Evolutionary conservation across 129 eudicot genomes (phyloP).

Genomic region (Solidago caesia): DNA sequence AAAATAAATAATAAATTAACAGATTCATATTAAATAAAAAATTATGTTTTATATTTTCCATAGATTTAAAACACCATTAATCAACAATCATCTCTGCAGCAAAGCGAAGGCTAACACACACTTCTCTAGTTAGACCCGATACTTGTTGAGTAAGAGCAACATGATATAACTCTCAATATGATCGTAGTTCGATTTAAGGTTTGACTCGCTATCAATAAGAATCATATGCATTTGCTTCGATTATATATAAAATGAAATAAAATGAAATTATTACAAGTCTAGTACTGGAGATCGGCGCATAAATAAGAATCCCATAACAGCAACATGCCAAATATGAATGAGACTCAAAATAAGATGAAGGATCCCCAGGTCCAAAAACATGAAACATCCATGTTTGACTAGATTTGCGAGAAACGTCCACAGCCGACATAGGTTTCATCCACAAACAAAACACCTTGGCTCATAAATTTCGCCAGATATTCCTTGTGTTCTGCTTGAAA

Average conservation of each 20-base stretch:
- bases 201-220: no score
- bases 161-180: no score
- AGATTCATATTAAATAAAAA: no score
- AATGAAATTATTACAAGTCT: not conserved
- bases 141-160: no score
- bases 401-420: not conserved
- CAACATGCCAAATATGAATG: not conserved
- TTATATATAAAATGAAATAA: not conserved
- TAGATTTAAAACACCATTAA: no score
- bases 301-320: not conserved
- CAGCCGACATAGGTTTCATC: slow-evolving; percentile 1
- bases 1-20: no score
- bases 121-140: no score
- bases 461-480: slow-evolving; percentile 13
- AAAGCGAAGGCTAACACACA: no score
- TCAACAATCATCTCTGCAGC: no score
- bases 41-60: no score
- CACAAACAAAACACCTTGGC: slow-evolving; percentile 14
- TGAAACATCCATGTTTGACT: not conserved
- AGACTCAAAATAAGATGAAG: not conserved
- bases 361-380: not conserved
- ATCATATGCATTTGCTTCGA: no score
- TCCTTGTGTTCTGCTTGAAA: slow-evolving; percentile 2
- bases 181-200: no score
- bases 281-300: not conserved